phyloP scores from a whole-genome alignment of 306 rosid genomes.

The Medicago arabica region DNA sequence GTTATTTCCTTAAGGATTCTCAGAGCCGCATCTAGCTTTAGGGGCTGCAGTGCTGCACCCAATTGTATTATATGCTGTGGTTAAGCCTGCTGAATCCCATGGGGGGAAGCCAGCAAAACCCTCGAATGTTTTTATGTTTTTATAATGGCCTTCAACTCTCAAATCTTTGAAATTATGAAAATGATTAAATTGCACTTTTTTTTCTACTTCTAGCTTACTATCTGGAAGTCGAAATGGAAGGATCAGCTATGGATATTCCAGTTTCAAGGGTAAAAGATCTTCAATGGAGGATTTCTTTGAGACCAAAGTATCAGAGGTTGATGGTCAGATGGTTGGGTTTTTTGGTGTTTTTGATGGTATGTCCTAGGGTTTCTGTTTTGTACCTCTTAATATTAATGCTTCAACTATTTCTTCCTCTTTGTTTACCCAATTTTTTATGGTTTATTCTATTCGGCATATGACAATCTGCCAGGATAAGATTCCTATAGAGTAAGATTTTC shows the following conservation, averaged over 20 bases:
- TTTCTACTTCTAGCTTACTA: constrained; percentile 55
- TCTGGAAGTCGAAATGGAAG: constrained; percentile 66
- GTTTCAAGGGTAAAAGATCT: constrained; percentile 90
- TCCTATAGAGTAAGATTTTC: constrained; percentile 6
- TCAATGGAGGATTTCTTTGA: constrained; percentile 95
- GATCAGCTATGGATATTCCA: constrained; percentile 90
- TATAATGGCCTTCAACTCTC: constrained; percentile 23
- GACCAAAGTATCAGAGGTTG: constrained; percentile 74
- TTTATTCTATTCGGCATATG: background rate
- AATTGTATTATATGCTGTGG: background rate
- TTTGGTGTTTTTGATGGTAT: constrained; percentile 96
- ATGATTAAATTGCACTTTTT: constrained; percentile 15
- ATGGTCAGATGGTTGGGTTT: constrained; percentile 88
- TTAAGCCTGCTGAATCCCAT: background rate
- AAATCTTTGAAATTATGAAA: constrained; percentile 32
- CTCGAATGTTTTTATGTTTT: background rate
- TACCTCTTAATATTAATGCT: constrained; percentile 13
- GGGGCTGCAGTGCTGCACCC: background rate
- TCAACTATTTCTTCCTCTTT: background rate
- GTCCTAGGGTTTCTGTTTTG: constrained; percentile 34
- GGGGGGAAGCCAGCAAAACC: background rate
- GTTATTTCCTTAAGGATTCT: background rate
- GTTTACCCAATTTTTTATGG: background rate
- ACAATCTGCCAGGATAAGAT: constrained; percentile 5
- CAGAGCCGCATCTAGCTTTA: background rate